Evolutionary conservation across 306 rosid genomes (phyloP).

Genomic region (Gynostemma pentaphyllum): DNA sequence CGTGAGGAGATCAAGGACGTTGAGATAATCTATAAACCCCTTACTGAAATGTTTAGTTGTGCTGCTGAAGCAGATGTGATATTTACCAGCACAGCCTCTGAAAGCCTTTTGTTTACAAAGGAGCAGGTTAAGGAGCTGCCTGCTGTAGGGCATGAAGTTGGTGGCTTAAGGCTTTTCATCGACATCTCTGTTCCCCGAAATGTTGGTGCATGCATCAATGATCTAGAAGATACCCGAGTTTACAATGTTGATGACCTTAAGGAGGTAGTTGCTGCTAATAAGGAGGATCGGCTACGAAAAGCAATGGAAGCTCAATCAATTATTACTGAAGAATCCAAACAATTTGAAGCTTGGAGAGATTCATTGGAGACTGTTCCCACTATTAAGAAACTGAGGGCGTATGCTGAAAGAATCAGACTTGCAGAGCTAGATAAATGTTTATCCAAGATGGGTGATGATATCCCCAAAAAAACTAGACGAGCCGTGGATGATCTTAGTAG

Average conservation of each 20-base stretch:
- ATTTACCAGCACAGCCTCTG: constrained; percentile 93
- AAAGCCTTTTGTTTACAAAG: constrained; percentile 66
- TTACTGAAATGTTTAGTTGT: constrained; percentile 64
- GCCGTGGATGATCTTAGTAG: constrained; percentile 98
- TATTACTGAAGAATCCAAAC: constrained; percentile 82
- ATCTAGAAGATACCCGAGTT: constrained; percentile 40
- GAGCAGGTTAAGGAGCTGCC: constrained; percentile 64
- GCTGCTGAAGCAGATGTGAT: constrained; percentile 71
- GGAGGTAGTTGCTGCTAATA: constrained; percentile 98
- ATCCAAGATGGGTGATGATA: constrained; percentile 92
- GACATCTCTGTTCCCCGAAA: constrained; percentile 95
- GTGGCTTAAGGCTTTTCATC: constrained; percentile 58
- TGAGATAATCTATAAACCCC: constrained; percentile 84
- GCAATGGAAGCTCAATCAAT: constrained; percentile 94
- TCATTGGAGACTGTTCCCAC: constrained; percentile 97
- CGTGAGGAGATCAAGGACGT: constrained; percentile 53
- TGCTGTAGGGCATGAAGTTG: constrained; percentile 50
- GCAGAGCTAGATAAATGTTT: constrained; percentile 94
- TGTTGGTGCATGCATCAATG: constrained; percentile 77
- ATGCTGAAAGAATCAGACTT: constrained; percentile 85
- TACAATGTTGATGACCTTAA: constrained; percentile 94
- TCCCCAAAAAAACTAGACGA: constrained; percentile 74
- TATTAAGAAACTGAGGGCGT: constrained; percentile 88
- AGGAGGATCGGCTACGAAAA: constrained; percentile 83
- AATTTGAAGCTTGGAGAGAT: constrained; percentile 96